Evolutionary conservation across 2,329 filamentous ascomycete species (phyloP).

Genomic region (Penicillium capsulatum): DNA sequence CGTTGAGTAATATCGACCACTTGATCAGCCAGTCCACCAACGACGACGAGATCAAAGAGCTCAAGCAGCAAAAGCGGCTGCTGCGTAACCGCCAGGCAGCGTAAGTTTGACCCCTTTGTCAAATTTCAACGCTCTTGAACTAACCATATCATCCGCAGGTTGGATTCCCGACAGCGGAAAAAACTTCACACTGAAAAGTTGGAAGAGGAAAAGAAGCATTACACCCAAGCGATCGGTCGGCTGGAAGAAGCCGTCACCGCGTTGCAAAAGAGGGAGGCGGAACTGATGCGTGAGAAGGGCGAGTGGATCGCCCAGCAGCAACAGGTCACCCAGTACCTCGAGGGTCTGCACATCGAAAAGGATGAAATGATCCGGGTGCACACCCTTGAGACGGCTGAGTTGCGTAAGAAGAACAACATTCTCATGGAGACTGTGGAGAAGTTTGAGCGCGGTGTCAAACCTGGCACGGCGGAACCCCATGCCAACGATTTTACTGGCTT

Average conservation of each 20-base stretch:
- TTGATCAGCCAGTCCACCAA: conserved; percentile 76
- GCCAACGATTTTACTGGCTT: conserved; percentile 72
- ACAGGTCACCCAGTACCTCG: conserved; percentile 69
- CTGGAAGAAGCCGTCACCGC: conserved; percentile 73
- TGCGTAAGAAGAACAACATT: conserved; percentile 87
- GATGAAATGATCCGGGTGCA: conserved; percentile 84
- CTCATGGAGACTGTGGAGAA: conserved; percentile 63
- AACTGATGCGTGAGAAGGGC: conserved; percentile 51
- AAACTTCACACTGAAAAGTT: conserved; percentile 97
- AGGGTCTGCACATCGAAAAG: conserved; percentile 76
- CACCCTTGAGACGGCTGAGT: conserved; percentile 83
- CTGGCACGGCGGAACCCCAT: conserved; percentile 52
- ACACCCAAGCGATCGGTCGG: conserved; percentile 67
- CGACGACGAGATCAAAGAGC: conserved; percentile 91
- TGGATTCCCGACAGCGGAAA: conserved; percentile 95
- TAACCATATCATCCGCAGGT: conserved; percentile 49
- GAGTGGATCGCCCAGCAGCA: conserved; percentile 70
- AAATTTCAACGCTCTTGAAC: background rate
- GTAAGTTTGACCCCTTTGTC: conserved; percentile 55
- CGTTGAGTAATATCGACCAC: conserved; percentile 89
- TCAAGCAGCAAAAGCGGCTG: conserved; percentile 96
- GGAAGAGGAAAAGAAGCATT: conserved; percentile 95
- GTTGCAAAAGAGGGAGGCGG: conserved; percentile 59
- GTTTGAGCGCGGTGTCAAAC: conserved; percentile 38
- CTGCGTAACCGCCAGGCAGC: conserved; percentile 94